Conservation (phyloP, 306 rosid species). For the Fagus sylvatica region DNA sequence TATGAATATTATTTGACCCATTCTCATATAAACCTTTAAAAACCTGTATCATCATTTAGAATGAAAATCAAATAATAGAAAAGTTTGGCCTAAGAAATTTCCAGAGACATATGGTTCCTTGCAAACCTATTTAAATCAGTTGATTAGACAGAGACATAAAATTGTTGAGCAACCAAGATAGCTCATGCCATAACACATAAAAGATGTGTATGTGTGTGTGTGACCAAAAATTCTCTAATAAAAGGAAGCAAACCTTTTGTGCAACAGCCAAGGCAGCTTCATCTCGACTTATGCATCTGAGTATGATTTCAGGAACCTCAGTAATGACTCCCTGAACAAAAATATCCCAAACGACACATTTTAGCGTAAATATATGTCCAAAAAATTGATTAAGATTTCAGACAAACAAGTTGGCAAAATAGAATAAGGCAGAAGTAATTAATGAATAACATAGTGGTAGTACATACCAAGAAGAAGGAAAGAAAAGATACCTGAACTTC, state of each 20-base stretch:
- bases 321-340: conserved; percentile 65
- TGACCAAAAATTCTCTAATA: neutral
- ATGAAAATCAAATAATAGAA: neutral
- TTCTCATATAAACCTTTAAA: conserved; percentile 85
- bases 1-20: conserved; percentile 70
- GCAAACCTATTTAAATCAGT: conserved; percentile 14
- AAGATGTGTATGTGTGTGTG: neutral
- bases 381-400: neutral
- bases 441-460: neutral
- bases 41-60: conserved; percentile 47
- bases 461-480: conserved; percentile 9
- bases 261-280: conserved; percentile 99
- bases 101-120: neutral
- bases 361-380: neutral
- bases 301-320: conserved; percentile 94
- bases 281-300: conserved; percentile 88
- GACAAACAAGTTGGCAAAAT: neutral
- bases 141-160: conserved; percentile 1
- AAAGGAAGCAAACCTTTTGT: conserved; percentile 65
- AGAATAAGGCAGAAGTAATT: neutral
- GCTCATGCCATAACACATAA: neutral
- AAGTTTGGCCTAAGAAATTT: neutral
- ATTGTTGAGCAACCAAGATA: conserved; percentile 16
- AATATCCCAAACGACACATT: conserved; percentile 17
- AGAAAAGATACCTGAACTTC: conserved; percentile 74